A percentile compares a stretch with the other conserved stretches of the same genome.
Conservation (phyloP, 352 stramenopile species). For the Phytophthora nicotianae region DNA sequence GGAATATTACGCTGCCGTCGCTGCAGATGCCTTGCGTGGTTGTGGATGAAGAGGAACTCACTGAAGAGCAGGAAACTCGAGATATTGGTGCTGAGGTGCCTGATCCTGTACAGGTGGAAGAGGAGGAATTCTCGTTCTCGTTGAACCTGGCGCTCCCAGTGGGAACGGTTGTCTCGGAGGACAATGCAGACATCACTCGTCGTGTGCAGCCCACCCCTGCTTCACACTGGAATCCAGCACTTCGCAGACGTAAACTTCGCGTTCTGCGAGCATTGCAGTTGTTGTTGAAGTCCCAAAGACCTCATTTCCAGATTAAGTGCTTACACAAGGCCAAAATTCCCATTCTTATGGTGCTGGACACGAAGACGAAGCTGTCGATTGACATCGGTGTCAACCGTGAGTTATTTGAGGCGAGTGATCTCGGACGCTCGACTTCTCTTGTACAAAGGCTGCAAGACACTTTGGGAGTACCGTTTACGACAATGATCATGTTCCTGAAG, state of each 20-base stretch:
- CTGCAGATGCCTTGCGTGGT: conserved; percentile 21
- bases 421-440: conserved; percentile 66
- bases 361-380: conserved; percentile 53
- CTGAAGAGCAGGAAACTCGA: not conserved
- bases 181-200: conserved; percentile 35
- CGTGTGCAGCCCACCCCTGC: conserved; percentile 41
- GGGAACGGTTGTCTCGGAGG: conserved; percentile 17
- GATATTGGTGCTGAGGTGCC: not conserved
- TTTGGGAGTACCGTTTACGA: conserved; percentile 53
- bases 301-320: conserved; percentile 65
- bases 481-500: conserved; percentile 72
- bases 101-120: conserved; percentile 27
- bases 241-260: conserved; percentile 62
- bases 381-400: conserved; percentile 76
- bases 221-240: conserved; percentile 76
- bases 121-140: conserved; percentile 53
- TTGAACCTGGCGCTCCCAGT: conserved; percentile 58
- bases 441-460: conserved; percentile 48
- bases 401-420: conserved; percentile 58
- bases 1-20: conserved; percentile 44
- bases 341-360: conserved; percentile 73
- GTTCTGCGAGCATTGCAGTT: conserved; percentile 61
- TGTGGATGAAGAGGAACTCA: conserved; percentile 14
- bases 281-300: conserved; percentile 52
- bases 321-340: conserved; percentile 76